Base-by-base conservation (phyloP, 257 asterid species). In the Nemophila menziesii region DNA sequence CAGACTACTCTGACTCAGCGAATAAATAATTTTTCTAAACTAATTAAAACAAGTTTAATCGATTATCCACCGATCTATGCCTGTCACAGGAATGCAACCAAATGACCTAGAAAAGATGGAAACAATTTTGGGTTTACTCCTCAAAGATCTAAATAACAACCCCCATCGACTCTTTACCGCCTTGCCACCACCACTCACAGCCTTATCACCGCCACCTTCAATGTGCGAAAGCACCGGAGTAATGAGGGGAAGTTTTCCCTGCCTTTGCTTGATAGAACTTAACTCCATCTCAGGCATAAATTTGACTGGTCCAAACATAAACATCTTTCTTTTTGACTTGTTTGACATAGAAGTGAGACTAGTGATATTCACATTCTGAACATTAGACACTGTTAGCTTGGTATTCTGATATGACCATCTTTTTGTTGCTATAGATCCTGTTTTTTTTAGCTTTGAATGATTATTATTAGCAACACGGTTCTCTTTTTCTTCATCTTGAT, bases 201-300 rank as follows among this genome's bases (percentile, higher is more conserved):
- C 41, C 11, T 58, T 48, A 49, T 49, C 48, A 15, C 68, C 65
- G 8, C 58, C 75, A 1, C 33, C 27, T 14, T 15, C 52, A 16
- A 16, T 17, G 41, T 4, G 16, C 48, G 58, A 48, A 17, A 43
- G 42, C 33, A 8, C 20, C 15, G 20, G 39, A 0, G 10, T 13
- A 10, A 29, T 54, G 8, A 60, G 40, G 8, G 27, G 3, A 21
- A 47, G 51, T 21, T 63, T 65, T 3, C 62, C 49, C 36, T 67
- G 80, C 62, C 93, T 64, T 61, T 70, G 65, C 71, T 66, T 78
- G 44, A 82, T 75, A 23, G 66, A 79, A 39, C 75, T 56, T 5
- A 82, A 54, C 43, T 78, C 94, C 94, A 82, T 82, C 69, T 82
- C 94, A 1, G 84, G 85, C 60, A 63, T 71, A 60, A 82, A 82